Percentiles rank a stretch among this genome's conserved stretches.
These are phyloP conservation scores for Excoecaria cochinchinensis DNA, from an alignment of 345 rosid species.

Conservation along the genomic window DNA sequence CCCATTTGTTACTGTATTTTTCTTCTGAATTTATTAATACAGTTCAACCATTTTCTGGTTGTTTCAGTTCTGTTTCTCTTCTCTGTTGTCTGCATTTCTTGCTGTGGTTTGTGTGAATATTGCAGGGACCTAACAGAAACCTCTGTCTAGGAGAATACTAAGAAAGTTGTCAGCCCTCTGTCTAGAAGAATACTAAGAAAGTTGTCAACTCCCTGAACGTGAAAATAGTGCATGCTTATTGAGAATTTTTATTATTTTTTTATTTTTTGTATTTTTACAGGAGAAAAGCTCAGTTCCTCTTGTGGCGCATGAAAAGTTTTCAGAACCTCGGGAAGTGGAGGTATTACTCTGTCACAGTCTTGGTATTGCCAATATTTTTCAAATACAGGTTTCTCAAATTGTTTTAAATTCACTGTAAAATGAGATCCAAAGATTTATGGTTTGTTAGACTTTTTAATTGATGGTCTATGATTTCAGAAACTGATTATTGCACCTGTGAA, in stretches of 20 bases:
- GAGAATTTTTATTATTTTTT: not conserved
- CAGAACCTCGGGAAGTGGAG: constrained; percentile 94
- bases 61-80: too few species aligned
- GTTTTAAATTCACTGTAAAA: not conserved
- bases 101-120: too few species aligned
- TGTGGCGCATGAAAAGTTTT: constrained; percentile 78
- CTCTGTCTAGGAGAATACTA: too few species aligned
- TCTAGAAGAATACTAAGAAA: not conserved
- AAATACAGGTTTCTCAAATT: not conserved
- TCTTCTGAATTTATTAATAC: too few species aligned
- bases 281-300: constrained; percentile 83
- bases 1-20: too few species aligned
- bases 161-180: too few species aligned
- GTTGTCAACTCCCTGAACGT: not conserved
- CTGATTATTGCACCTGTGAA: constrained; percentile 70
- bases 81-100: too few species aligned
- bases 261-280: constrained; percentile 34
- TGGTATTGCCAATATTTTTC: not conserved
- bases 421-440: not conserved
- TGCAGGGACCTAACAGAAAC: too few species aligned
- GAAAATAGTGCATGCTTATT: constrained; percentile 3
- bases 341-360: constrained; percentile 31
- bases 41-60: too few species aligned
- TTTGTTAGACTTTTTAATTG: not conserved
- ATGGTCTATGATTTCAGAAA: constrained; percentile 49